Base-by-base conservation (phyloP, 495 filamentous ascomycete species). In the Baudoinia panamericana region DNA sequence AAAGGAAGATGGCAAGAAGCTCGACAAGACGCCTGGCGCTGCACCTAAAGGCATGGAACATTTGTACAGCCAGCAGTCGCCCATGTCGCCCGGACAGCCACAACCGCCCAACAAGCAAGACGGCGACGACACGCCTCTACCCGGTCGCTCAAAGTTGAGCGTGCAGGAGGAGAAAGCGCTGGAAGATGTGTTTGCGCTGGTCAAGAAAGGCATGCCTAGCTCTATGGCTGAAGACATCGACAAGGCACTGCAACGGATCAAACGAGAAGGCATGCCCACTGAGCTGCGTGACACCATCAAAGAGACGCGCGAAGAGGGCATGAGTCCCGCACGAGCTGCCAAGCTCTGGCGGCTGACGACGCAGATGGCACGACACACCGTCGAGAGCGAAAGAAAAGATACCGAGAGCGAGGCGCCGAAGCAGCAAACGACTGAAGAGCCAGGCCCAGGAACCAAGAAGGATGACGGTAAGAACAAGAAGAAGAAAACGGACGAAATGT, bases 241-340 rank as follows among this genome's bases (percentile, higher is more conserved):
- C 22, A 46, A 56, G 18, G 56, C 61, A 5, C 52, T 71, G 16
- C 52, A 60, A 24, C 49, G 54, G 20, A 64, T 75, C 16, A 72
- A 72, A 56, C 57, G 56, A 39, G 56, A 68, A 13, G 72, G 72
- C 1, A 60, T 75, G 20, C 71, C 72, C 3, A 22, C 34, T 11
- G 69, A 74, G 40, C 31, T 75, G 8, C 57, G 58, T 15, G 68
- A 72, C 19, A 51, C 69, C 19, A 61, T 73, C 56, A 57, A 60
- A 22, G 34, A 67, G 29, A 50, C 55, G 26, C 45, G 50, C 21
- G 62, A 60, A 10, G 52, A 61, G 25, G 54, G 57, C 30, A 54
- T 73, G 39, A 62, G 66, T 28, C 60, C 73, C 19, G 59, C 60
- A 27, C 65, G 61, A 15, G 69, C 66, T 7, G 61, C 64, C 4